phyloP scores from a whole-genome alignment of 1,284 basidiomycete genomes.

The Phlebopus sp. region DNA sequence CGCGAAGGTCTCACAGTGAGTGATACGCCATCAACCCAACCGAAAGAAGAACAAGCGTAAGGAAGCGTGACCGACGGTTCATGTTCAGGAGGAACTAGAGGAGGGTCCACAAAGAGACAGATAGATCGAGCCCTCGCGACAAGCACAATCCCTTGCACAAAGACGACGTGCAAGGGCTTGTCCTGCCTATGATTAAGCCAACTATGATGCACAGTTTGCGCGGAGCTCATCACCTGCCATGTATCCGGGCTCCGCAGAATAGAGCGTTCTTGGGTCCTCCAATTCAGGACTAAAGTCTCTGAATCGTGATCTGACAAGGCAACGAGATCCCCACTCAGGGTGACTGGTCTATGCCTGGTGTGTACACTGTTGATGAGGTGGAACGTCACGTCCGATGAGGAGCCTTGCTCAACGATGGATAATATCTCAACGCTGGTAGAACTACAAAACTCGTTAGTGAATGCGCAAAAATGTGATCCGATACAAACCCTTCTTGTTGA shows the following conservation, averaged over 20 bases:
- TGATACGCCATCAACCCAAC: conserved; percentile 61
- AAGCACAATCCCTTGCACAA: conserved; percentile 45
- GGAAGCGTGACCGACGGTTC: conserved; percentile 30
- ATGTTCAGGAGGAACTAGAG: conserved; percentile 16
- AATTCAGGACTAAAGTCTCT: conserved; percentile 51
- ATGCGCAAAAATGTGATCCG: not conserved
- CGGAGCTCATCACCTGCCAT: conserved; percentile 14
- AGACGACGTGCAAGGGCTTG: conserved; percentile 49
- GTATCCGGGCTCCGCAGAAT: conserved; percentile 40
- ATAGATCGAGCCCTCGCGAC: conserved; percentile 58
- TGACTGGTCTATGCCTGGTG: conserved; percentile 43
- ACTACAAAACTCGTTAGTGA: conserved; percentile 14
- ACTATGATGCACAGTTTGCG: conserved; percentile 7
- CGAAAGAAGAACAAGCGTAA: conserved; percentile 49
- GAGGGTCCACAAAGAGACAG: conserved; percentile 49
- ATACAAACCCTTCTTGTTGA: conserved; percentile 38
- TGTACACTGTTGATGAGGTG: conserved; percentile 17
- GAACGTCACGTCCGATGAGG: conserved; percentile 9
- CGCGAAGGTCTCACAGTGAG: conserved; percentile 31
- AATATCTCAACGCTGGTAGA: conserved; percentile 21
- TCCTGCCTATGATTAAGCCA: conserved; percentile 31
- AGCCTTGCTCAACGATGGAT: conserved; percentile 15
- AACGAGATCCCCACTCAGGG: conserved; percentile 47
- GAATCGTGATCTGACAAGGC: conserved; percentile 50
- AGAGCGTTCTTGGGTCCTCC: conserved; percentile 45